Base-by-base conservation (phyloP, 495 filamentous ascomycete genomes). In the Talaromyces adpressus region DNA sequence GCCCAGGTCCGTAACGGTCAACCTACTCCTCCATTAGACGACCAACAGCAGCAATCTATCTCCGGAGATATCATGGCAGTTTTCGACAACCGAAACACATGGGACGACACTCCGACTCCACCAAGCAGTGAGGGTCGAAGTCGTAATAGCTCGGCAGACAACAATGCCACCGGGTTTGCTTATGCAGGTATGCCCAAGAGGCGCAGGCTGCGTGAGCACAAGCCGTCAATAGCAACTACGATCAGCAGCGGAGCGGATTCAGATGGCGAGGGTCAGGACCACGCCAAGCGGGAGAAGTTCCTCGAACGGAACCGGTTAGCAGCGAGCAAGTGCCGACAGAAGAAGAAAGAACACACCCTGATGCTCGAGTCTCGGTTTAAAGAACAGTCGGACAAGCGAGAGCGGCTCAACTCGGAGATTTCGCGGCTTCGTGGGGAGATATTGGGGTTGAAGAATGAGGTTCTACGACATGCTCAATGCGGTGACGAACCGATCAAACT, bases 281-380 rank as follows among this genome's bases (percentile, higher is more conserved):
- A 67, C 16, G 68, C 65, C 3, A 75, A 77, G 58, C 71, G 76
- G 9, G 73, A 73, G 32, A 77, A 78, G 79, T 86, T 89, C 67
- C 79, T 91, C 25, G 87, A 92, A 67, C 82, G 87, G 20, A 93
- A 93, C 70, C 82, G 90, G 12, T 69, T 91, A 7, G 90, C 90
- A 14, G 90, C 90, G 0, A 89, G 82, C 70, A 92, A 92, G 68
- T 92, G 89, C 69, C 82, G 90, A 1, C 84, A 87, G 67, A 91
- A 90, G 79, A 91, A 91, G 73, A 91, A 90, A 64, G 80, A 84
- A 66, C 84, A 81, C 75, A 84, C 85, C 20, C 71, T 78, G 30
- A 77, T 83, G 30, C 71, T 88, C 5, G 83, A 88, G 64, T 61
- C 54, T n/a, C 67, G 65, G n/a, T 71, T 70, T 34, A 69, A 69